Evolutionary conservation across 2,329 filamentous ascomycete genomes (phyloP).

Genomic region (Aspergillus arachidicola): DNA sequence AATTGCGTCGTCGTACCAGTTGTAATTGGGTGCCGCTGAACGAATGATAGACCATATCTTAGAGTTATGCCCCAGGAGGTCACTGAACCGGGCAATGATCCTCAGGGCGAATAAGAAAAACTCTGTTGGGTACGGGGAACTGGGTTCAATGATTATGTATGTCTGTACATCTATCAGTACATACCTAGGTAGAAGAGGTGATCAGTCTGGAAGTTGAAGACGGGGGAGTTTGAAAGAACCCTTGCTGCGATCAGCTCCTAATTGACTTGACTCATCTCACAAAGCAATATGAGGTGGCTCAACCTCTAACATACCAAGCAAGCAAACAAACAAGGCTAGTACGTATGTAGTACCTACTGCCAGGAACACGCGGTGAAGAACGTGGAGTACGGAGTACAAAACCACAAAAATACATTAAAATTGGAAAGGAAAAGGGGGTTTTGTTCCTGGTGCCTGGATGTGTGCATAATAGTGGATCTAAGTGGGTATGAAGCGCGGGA

Average conservation of each 20-base stretch:
- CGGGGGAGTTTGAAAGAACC: no score
- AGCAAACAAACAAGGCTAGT: neutral
- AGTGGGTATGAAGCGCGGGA: neutral
- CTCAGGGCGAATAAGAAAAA: conserved; percentile 4
- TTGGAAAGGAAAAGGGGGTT: neutral
- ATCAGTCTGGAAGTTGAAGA: no score
- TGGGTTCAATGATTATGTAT: no score
- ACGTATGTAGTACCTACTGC: neutral
- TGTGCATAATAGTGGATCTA: neutral
- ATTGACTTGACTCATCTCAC: neutral
- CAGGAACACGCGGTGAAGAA: neutral
- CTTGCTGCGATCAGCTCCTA: neutral
- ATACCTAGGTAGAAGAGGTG: no score
- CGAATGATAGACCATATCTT: neutral
- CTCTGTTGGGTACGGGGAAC: neutral
- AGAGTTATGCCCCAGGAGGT: neutral
- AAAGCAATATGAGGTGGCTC: neutral
- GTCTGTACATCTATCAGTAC: no score
- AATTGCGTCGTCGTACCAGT: neutral
- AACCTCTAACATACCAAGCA: neutral
- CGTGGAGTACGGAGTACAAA: conserved; percentile 1
- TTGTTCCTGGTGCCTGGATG: conserved; percentile 1
- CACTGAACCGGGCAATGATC: conserved; percentile 11
- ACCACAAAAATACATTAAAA: neutral
- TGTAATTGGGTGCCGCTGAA: neutral